These are phyloP conservation scores for Breviolum minutum DNA, from an alignment of 73 alveolate genomes.

Conservation along the genomic window DNA sequence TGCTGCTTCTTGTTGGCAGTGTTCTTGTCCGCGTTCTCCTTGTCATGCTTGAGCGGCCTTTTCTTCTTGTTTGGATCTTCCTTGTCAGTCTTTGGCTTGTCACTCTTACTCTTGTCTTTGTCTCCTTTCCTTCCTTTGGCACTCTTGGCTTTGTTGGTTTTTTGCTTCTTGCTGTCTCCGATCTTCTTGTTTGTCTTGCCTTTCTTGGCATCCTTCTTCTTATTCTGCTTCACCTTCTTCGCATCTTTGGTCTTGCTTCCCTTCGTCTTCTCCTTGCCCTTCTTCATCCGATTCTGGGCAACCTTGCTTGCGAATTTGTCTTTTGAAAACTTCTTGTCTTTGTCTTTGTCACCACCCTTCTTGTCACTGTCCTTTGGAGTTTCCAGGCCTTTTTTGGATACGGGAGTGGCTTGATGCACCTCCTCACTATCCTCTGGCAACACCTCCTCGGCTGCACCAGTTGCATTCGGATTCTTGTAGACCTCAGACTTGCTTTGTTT, in stretches of 20 bases:
- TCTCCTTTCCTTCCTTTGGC: background rate
- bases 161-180: background rate
- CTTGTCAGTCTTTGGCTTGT: slow-evolving; percentile 13
- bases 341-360: background rate
- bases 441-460: slow-evolving; percentile 71
- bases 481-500: slow-evolving; percentile 38
- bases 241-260: background rate
- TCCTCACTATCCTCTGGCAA: slow-evolving; percentile 21
- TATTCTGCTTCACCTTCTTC: background rate
- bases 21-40: background rate
- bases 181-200: background rate
- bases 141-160: background rate
- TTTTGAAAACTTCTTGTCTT: background rate
- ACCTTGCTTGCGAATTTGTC: background rate
- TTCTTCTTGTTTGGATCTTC: background rate
- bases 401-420: slow-evolving; percentile 63
- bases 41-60: background rate
- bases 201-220: background rate
- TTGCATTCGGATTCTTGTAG: background rate
- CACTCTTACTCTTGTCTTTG: background rate
- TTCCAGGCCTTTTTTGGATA: slow-evolving; percentile 30
- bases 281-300: background rate
- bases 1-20: background rate
- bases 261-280: slow-evolving; percentile 38
- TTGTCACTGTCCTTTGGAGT: background rate